phyloP scores from a whole-genome alignment of 306 rosid species.

The Neltuma alba region DNA sequence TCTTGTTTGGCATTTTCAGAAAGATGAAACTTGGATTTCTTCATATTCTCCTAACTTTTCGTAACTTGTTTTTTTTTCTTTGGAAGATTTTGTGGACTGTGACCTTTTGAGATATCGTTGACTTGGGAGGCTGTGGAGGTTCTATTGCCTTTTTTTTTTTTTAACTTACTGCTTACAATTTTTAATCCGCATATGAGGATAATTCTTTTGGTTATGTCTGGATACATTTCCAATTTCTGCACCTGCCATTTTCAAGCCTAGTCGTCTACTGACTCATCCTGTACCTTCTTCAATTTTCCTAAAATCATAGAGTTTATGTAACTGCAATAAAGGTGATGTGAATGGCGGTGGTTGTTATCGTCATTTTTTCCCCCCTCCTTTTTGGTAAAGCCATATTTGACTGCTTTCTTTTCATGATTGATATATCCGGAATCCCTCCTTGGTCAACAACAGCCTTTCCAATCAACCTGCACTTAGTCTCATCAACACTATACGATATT shows the following conservation, averaged over 20 bases:
- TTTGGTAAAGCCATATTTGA: neutral
- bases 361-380: neutral
- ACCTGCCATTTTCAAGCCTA: neutral
- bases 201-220: neutral
- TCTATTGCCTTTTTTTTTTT: neutral
- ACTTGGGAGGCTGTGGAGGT: neutral
- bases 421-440: neutral
- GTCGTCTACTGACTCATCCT: neutral
- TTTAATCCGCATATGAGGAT: neutral
- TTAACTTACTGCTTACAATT: neutral
- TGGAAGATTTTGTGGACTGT: slow-evolving; percentile 2
- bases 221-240: slow-evolving; percentile 20
- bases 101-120: slow-evolving; percentile 11
- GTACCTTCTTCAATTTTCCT: neutral
- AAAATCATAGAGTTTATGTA: slow-evolving; percentile 17
- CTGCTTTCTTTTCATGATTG: slow-evolving; percentile 5
- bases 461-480: neutral
- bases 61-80: neutral
- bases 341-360: neutral
- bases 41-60: neutral
- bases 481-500: neutral
- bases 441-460: neutral
- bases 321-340: slow-evolving; percentile 8
- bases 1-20: neutral
- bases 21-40: slow-evolving; percentile 17